Percentiles rank a stretch among this genome's conserved stretches.
Evolutionary conservation across 768 basidiomycete species (phyloP).

Genomic region (Saitozyma sp.): DNA sequence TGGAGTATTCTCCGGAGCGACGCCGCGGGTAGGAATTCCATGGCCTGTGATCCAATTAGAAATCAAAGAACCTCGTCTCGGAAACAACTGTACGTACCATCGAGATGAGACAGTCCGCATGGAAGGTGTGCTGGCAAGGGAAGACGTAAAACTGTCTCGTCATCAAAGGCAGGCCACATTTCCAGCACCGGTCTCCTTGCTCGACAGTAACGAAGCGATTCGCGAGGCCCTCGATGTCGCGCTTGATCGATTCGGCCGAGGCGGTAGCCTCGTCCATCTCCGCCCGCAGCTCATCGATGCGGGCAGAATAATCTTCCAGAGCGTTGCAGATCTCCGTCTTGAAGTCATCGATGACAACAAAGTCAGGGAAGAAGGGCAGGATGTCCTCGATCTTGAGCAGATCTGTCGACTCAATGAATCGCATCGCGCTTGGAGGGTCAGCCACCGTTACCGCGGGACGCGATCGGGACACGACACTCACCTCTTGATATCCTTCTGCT

Average conservation of each 20-base stretch:
- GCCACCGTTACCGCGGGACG: background rate
- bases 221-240: conserved; percentile 79
- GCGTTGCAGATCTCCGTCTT: conserved; percentile 98
- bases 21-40: conserved; percentile 81
- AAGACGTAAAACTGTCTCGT: conserved; percentile 93
- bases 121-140: conserved; percentile 96
- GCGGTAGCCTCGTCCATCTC: conserved; percentile 97
- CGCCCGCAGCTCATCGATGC: conserved; percentile 81
- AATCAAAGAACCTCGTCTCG: background rate
- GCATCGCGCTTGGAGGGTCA: conserved; percentile 74
- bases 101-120: conserved; percentile 93
- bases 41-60: conserved; percentile 62
- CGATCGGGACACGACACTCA: conserved; percentile 56
- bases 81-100: conserved; percentile 60
- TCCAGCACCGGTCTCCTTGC: conserved; percentile 78
- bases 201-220: conserved; percentile 91
- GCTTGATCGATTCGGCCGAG: conserved; percentile 88
- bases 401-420: conserved; percentile 89
- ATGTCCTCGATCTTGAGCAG: conserved; percentile 98
- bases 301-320: conserved; percentile 86
- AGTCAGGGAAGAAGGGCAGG: conserved; percentile 98
- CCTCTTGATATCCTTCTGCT: conserved; percentile 98
- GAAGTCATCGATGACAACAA: conserved; percentile 98
- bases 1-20: conserved; percentile 80
- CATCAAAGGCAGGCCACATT: conserved; percentile 72